A percentile compares a stretch with the other conserved stretches of the same genome.
phyloP scores from a whole-genome alignment of 2,329 filamentous ascomycete species.

The Exophiala mesophila region DNA sequence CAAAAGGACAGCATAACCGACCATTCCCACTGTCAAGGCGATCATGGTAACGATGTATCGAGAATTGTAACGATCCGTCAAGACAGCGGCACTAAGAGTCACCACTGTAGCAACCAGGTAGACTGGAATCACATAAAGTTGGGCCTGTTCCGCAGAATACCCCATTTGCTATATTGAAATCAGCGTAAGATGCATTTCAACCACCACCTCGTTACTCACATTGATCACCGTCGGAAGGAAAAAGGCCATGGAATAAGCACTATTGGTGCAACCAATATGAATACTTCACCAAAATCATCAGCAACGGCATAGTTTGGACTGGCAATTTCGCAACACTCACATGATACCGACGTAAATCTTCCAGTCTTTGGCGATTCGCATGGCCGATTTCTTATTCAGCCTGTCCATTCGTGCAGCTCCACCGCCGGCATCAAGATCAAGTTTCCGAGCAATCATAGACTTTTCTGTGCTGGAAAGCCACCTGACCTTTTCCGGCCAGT shows the following conservation, averaged over 20 bases:
- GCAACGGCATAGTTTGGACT: slow-evolving; percentile 10
- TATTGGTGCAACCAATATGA: slow-evolving; percentile 30
- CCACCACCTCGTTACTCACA: too few relatives aligned
- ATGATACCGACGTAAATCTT: slow-evolving; percentile 37
- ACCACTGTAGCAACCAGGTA: slow-evolving; percentile 51
- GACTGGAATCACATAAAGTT: slow-evolving; percentile 68
- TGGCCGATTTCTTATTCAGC: slow-evolving; percentile 40
- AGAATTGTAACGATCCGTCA: slow-evolving; percentile 31
- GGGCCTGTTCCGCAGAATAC: slow-evolving; percentile 57
- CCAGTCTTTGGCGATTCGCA: slow-evolving; percentile 45
- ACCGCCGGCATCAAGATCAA: slow-evolving; percentile 26
- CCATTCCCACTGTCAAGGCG: slow-evolving; percentile 26
- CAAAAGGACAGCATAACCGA: slow-evolving; percentile 30
- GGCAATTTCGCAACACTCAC: slow-evolving; percentile 20
- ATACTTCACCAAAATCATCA: neutral
- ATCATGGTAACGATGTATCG: slow-evolving; percentile 31
- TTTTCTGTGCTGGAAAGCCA: slow-evolving; percentile 4
- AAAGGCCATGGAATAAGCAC: slow-evolving; percentile 26
- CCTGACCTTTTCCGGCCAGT: slow-evolving; percentile 28
- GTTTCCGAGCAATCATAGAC: slow-evolving; percentile 25
- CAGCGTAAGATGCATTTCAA: slow-evolving; percentile 44
- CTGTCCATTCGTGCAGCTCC: slow-evolving; percentile 14
- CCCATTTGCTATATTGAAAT: slow-evolving; percentile 70
- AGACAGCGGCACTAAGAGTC: slow-evolving; percentile 27
- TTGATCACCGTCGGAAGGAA: slow-evolving; percentile 34